Evolutionary conservation across 73 alveolate genomes (phyloP).

Genomic region (Tetrahymena thermophila): DNA sequence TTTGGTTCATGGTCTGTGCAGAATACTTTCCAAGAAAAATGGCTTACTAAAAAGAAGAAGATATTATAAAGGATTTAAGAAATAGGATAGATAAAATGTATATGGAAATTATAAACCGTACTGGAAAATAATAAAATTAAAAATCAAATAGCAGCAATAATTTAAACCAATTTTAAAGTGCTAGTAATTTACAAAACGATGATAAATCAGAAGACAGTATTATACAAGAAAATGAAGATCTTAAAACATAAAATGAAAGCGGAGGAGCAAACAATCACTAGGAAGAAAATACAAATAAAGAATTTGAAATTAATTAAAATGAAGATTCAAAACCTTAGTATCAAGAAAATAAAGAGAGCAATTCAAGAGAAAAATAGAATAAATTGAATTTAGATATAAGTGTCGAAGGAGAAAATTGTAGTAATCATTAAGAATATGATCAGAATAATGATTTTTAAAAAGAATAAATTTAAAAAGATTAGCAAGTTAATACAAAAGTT

Average conservation of each 20-base stretch:
- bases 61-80: background rate
- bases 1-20: background rate
- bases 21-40: background rate
- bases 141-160: background rate
- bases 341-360: background rate
- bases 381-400: background rate
- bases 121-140: background rate
- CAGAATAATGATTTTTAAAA: background rate
- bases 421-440: background rate
- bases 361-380: background rate
- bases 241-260: background rate
- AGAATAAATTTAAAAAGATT: background rate
- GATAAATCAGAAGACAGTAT: background rate
- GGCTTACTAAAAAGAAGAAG: background rate
- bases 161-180: background rate
- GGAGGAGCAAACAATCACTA: background rate
- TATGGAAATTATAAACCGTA: background rate
- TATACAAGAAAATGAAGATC: background rate
- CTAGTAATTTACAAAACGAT: background rate
- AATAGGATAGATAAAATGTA: background rate
- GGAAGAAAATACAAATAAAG: background rate
- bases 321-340: background rate
- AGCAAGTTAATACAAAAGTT: background rate
- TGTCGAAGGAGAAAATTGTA: background rate
- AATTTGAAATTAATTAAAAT: background rate